Conservation (phyloP, 1,139 yeast genomes). For the Debaryomycetaceae sp. region DNA sequence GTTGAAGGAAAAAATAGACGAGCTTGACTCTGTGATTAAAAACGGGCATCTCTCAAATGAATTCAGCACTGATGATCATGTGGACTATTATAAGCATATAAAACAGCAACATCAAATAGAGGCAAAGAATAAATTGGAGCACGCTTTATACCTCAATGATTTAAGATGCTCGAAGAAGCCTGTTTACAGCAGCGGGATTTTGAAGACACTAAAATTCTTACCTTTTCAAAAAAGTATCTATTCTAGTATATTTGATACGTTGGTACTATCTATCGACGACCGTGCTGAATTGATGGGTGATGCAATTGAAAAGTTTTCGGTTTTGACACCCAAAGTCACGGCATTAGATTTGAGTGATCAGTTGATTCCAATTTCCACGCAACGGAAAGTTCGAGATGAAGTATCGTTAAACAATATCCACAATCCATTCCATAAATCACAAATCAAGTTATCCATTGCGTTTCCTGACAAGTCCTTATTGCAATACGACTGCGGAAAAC, state of each 20-base stretch:
- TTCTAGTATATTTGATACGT: slow-evolving; percentile 17
- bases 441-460: slow-evolving; percentile 85
- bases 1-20: slow-evolving; percentile 41
- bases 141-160: slow-evolving; percentile 60
- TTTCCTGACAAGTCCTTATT: slow-evolving; percentile 92
- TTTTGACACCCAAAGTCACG: slow-evolving; percentile 84
- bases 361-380: slow-evolving; percentile 39
- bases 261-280: slow-evolving; percentile 39
- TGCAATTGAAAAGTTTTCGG: slow-evolving; percentile 71
- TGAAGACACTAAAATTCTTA: slow-evolving; percentile 20
- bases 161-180: slow-evolving; percentile 59
- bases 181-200: slow-evolving; percentile 48
- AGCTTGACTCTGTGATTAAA: slow-evolving; percentile 34
- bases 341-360: slow-evolving; percentile 70
- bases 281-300: slow-evolving; percentile 47
- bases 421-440: slow-evolving; percentile 77
- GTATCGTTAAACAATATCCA: slow-evolving; percentile 38
- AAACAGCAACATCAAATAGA: slow-evolving; percentile 51
- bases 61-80: slow-evolving; percentile 29
- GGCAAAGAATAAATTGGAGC: slow-evolving; percentile 51
- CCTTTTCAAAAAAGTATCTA: slow-evolving; percentile 9
- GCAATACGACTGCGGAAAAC: slow-evolving; percentile 95
- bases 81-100: slow-evolving; percentile 57
- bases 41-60: background rate
- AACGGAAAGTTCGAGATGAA: slow-evolving; percentile 30